Base-by-base conservation (phyloP, 345 rosid species). In the Dimocarpus longan region DNA sequence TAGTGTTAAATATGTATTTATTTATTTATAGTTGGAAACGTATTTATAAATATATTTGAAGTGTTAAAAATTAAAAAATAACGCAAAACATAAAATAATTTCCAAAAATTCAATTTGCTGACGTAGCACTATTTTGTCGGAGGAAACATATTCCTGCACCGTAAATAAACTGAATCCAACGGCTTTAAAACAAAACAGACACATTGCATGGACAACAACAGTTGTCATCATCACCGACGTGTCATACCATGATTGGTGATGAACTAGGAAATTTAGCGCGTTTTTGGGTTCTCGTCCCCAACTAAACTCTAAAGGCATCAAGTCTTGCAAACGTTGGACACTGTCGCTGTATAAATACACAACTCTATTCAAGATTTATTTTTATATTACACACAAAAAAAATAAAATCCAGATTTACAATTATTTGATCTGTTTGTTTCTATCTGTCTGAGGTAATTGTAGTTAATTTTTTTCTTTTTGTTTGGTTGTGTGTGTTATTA, bases 401-500 rank as follows among this genome's bases (percentile, higher is more conserved):
- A 28, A 32, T 2, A 32, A 8, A 42, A 42, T 5, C 2, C 24
- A 48, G 24, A 12, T 11, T 46, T 52, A n/a, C 10, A 54, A 54
- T 5, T 8, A 46, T 13, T 46, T 46, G 37, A 22, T 69, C 48
- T 32, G 37, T 21, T 12, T 10, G 11, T 44, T 71, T 39, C 0
- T 16, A 3, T n/a, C 26, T n/a, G 5, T 42, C 0, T 10, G 19
- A 73, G 66, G 52, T 62, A 63, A 43, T 43, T 12, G 37, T 59
- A 22, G 4, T 62, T 1, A 8, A n/a, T 73, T 70, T 32, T 52
- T 63, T 21, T 15, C 9, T 54, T 54, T 1, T n/a, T 67, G 24
- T 60, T 60, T 60, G 24, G 57, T 18, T 64, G 42, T 46, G 70
- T 44, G 62, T 54, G 70, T 63, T 43, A 10, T 70, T 28, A 81